Evolutionary conservation across 352 stramenopile species (phyloP).

Genomic region (Halophytophthora polymorphica): DNA sequence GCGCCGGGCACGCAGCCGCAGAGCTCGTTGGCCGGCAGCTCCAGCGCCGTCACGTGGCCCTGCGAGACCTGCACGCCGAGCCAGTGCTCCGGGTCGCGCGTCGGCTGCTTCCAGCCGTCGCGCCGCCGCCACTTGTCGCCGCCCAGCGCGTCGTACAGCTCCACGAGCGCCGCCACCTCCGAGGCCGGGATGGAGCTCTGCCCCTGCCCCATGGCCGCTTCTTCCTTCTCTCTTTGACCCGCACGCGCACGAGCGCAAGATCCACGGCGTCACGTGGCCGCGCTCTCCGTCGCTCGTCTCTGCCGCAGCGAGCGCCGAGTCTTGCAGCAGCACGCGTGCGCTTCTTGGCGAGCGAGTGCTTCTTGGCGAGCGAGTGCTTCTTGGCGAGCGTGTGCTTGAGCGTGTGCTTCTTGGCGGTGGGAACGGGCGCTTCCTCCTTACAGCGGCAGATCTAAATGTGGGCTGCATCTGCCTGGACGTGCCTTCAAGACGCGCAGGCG

Average conservation of each 20-base stretch:
- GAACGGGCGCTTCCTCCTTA: no score
- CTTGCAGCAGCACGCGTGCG: no score
- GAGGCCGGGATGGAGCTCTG: constrained; percentile 73
- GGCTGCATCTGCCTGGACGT: no score
- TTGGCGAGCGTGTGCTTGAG: no score
- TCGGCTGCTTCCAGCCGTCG: constrained; percentile 74
- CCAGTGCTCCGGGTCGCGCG: constrained; percentile 72
- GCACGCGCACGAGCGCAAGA: neutral
- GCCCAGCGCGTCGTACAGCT: constrained; percentile 66
- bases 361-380: no score
- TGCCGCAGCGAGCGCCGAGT: neutral
- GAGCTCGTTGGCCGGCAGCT: constrained; percentile 41
- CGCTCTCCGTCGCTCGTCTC: neutral
- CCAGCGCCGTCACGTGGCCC: constrained; percentile 74
- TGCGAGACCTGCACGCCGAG: constrained; percentile 70
- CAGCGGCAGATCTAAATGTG: no score
- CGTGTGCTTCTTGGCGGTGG: no score
- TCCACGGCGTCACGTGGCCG: neutral
- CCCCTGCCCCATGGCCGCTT: constrained; percentile 57
- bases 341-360: no score
- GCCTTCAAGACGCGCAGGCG: no score
- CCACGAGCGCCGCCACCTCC: constrained; percentile 64
- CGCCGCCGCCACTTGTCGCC: constrained; percentile 71
- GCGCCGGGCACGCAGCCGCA: constrained; percentile 23
- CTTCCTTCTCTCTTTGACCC: constrained; percentile 12